phyloP scores from a whole-genome alignment of 192 early-diverging fungal genomes.

The Backusella liffmaniae region DNA sequence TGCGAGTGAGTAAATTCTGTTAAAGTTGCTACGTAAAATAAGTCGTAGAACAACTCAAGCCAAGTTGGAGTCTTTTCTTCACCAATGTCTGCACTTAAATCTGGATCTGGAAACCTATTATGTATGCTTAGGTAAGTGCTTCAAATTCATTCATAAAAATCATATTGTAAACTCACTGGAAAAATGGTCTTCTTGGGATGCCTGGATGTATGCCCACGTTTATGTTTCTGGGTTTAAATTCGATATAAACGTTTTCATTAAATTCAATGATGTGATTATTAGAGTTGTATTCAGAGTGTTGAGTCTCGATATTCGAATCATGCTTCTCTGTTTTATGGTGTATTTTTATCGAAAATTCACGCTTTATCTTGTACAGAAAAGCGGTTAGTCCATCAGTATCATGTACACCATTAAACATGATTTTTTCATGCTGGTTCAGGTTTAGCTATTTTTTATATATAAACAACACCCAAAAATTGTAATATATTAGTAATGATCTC shows the following conservation, averaged over 20 bases:
- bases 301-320: neutral
- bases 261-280: slow-evolving; percentile 25
- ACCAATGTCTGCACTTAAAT: slow-evolving; percentile 38
- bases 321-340: slow-evolving; percentile 25
- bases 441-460: slow-evolving; percentile 11
- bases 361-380: slow-evolving; percentile 27
- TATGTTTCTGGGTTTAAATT: slow-evolving; percentile 28
- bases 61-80: slow-evolving; percentile 33
- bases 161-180: slow-evolving; percentile 7
- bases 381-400: slow-evolving; percentile 32
- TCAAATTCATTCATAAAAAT: neutral
- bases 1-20: slow-evolving; percentile 49
- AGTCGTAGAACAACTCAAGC: slow-evolving; percentile 50
- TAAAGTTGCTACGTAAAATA: slow-evolving; percentile 49
- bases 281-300: neutral
- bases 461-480: too few relatives aligned
- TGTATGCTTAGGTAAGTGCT: neutral
- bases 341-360: slow-evolving; percentile 36
- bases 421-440: slow-evolving; percentile 28
- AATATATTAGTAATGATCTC: neutral
- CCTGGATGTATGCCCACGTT: neutral
- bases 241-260: slow-evolving; percentile 31
- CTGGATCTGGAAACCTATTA: slow-evolving; percentile 27
- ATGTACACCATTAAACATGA: slow-evolving; percentile 31
- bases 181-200: slow-evolving; percentile 25